phyloP scores from a whole-genome alignment of 371 early-diverging fungal genomes.

The Cokeromyces recurvatus region DNA sequence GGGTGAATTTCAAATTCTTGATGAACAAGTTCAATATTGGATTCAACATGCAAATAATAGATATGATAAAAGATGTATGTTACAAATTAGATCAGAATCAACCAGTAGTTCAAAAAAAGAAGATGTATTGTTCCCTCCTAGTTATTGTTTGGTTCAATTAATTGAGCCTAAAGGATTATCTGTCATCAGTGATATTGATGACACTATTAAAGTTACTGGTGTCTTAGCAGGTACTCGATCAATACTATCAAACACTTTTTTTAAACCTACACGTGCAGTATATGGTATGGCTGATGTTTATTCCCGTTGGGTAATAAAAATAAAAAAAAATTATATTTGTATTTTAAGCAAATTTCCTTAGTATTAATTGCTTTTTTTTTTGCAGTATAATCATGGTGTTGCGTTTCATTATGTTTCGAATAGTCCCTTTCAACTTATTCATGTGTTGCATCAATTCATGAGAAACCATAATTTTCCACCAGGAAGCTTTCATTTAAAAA shows the following conservation, averaged over 20 bases:
- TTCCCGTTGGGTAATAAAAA: conserved; percentile 50
- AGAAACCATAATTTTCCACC: conserved; percentile 67
- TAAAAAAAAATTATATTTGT: not conserved
- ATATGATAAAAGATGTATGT: too few relatives aligned
- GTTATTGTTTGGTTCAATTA: conserved; percentile 40
- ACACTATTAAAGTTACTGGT: conserved; percentile 81
- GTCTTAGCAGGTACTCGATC: conserved; percentile 63
- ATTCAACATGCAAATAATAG: too few relatives aligned
- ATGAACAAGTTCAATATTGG: conserved; percentile 15
- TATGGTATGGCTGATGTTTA: conserved; percentile 72
- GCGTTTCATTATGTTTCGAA: conserved; percentile 90
- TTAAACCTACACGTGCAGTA: conserved; percentile 51
- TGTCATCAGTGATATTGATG: conserved; percentile 84
- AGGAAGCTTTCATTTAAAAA: conserved; percentile 69
- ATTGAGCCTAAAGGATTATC: conserved; percentile 63
- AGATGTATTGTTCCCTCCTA: conserved; percentile 8
- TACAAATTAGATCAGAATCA: conserved; percentile 11
- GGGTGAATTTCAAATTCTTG: conserved; percentile 19
- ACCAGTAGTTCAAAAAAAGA: not conserved
- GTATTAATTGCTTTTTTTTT: too few relatives aligned
- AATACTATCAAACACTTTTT: conserved; percentile 67
- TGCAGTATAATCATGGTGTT: conserved; percentile 58
- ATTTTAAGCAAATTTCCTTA: too few relatives aligned
- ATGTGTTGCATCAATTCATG: conserved; percentile 71
- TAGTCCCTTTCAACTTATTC: conserved; percentile 84